Evolutionary conservation across 148 eudicot species (phyloP).

Genomic region (Chenopodium quinoa): DNA sequence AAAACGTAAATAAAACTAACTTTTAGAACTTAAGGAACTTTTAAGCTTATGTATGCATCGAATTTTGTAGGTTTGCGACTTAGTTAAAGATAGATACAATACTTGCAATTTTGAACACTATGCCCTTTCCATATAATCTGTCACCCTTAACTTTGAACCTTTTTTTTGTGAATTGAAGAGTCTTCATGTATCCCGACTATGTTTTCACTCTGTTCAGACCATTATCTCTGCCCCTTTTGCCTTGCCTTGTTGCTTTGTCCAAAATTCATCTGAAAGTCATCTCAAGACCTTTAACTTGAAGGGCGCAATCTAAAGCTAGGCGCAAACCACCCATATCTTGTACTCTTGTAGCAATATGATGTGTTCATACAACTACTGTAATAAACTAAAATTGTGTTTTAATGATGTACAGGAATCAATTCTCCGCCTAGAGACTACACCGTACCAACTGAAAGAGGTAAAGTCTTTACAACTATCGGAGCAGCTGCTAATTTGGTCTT

Average conservation of each 20-base stretch:
- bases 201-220: not conserved
- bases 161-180: not conserved
- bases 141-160: not conserved
- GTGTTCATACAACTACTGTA: not conserved
- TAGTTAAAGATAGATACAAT: not conserved
- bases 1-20: not conserved
- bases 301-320: not conserved
- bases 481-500: conserved; percentile 84
- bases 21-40: too few species aligned
- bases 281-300: not conserved
- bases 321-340: not conserved
- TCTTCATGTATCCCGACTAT: not conserved
- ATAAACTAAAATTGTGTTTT: not conserved
- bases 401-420: conserved; percentile 43
- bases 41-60: not conserved
- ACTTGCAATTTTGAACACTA: not conserved
- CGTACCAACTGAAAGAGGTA: conserved; percentile 50
- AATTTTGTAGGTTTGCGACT: not conserved
- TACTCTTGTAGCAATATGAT: not conserved
- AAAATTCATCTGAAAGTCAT: not conserved
- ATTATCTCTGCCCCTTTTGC: not conserved
- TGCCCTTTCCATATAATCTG: not conserved
- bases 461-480: conserved; percentile 70
- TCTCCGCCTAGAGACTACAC: conserved; percentile 71
- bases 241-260: not conserved